Percentiles rank a stretch among this genome's conserved stretches.
Evolutionary conservation across 208 protist genomes (phyloP).

Genomic region (Acanthamoeba divionensis): DNA sequence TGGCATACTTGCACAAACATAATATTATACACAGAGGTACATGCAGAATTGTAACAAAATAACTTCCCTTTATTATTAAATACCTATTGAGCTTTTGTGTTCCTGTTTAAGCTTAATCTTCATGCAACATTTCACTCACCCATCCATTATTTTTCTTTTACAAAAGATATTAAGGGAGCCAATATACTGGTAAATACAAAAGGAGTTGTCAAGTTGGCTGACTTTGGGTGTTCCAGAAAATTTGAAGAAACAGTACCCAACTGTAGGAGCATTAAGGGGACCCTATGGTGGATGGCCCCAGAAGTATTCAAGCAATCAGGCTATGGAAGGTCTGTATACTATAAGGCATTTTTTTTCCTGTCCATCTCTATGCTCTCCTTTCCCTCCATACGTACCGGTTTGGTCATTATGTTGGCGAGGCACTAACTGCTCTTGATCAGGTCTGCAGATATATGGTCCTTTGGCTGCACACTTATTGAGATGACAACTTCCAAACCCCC

Average conservation of each 20-base stretch:
- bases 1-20: slow-evolving; percentile 47
- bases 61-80: background rate
- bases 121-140: background rate
- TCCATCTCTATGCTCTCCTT: background rate
- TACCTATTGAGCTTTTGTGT: background rate
- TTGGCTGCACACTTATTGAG: slow-evolving; percentile 74
- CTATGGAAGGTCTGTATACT: background rate
- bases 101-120: background rate
- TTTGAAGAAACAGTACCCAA: background rate
- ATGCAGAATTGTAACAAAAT: background rate
- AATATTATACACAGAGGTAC: slow-evolving; percentile 58
- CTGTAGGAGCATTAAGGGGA: slow-evolving; percentile 81
- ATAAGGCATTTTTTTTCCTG: background rate
- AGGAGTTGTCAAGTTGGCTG: slow-evolving; percentile 72
- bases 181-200: slow-evolving; percentile 79
- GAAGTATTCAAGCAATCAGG: slow-evolving; percentile 59
- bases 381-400: background rate
- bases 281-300: slow-evolving; percentile 82
- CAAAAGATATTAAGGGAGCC: slow-evolving; percentile 83
- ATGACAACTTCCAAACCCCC: slow-evolving; percentile 70
- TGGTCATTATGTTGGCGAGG: background rate
- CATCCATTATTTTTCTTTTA: slow-evolving; percentile 12
- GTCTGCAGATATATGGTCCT: slow-evolving; percentile 70
- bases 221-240: slow-evolving; percentile 75
- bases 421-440: background rate